Percentiles rank a stretch among this genome's conserved stretches.
phyloP scores from a whole-genome alignment of 108 stramenopile genomes.

The Schizochytrium sp. region DNA sequence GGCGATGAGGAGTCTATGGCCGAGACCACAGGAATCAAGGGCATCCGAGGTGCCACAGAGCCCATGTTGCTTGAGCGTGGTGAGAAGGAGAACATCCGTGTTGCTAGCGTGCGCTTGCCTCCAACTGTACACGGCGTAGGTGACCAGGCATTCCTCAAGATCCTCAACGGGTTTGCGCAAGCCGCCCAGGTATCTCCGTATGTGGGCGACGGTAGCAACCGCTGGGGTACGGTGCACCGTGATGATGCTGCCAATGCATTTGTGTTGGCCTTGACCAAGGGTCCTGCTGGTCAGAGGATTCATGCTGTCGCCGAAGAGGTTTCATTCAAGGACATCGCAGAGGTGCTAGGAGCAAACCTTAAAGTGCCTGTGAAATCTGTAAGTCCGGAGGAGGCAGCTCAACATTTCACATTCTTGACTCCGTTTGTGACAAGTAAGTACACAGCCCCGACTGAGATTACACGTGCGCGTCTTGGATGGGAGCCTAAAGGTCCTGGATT shows the following conservation, averaged over 20 bases:
- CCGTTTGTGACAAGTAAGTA: not conserved
- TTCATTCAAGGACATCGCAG: not conserved
- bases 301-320: slow-evolving; percentile 28
- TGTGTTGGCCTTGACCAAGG: slow-evolving; percentile 58
- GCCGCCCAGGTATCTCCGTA: not conserved
- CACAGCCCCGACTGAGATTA: not conserved
- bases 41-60: slow-evolving; percentile 23
- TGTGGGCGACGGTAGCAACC: slow-evolving; percentile 39
- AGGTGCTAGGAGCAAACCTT: slow-evolving; percentile 1
- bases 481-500: not conserved
- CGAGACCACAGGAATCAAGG: not conserved
- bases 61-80: slow-evolving; percentile 35
- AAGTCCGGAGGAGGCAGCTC: not conserved
- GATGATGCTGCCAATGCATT: slow-evolving; percentile 48
- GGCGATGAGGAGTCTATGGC: slow-evolving; percentile 55
- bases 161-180: not conserved
- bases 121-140: slow-evolving; percentile 58
- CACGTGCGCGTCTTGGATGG: slow-evolving; percentile 51
- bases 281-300: not conserved
- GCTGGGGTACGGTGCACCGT: slow-evolving; percentile 39
- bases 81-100: slow-evolving; percentile 38
- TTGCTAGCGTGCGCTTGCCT: slow-evolving; percentile 27
- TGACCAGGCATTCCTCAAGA: slow-evolving; percentile 9
- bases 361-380: slow-evolving; percentile 43
- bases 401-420: not conserved